Percentiles rank a stretch among this genome's conserved stretches.
These are phyloP conservation scores for Phytophthora citrophthora DNA, from an alignment of 352 stramenopile species.

Conservation along the genomic window DNA sequence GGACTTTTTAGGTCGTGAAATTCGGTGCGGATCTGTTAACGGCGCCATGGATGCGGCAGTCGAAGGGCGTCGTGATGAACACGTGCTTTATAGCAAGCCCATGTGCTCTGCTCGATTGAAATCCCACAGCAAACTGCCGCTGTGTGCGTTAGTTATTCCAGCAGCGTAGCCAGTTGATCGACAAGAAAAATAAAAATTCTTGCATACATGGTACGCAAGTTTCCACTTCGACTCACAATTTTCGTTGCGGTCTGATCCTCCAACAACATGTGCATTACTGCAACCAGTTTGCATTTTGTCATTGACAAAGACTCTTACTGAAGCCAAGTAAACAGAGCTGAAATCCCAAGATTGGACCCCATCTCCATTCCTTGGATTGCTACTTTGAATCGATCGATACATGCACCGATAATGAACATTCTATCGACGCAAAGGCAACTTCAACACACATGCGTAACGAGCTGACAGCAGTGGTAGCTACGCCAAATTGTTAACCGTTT, in stretches of 20 bases:
- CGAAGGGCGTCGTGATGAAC: constrained; percentile 7
- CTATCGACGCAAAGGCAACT: neutral
- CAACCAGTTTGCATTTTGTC: neutral
- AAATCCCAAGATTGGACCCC: neutral
- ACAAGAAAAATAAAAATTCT: constrained; percentile 1
- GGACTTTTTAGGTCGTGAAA: neutral
- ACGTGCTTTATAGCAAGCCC: constrained; percentile 18
- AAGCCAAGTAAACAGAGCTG: neutral
- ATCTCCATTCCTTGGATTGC: neutral
- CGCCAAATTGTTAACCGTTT: too few relatives aligned
- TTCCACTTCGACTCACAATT: neutral
- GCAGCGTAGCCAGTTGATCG: constrained; percentile 7
- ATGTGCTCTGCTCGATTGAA: neutral
- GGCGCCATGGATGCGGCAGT: constrained; percentile 1
- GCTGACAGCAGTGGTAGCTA: constrained; percentile 3
- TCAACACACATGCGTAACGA: neutral
- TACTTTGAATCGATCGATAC: too few relatives aligned
- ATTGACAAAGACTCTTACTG: neutral
- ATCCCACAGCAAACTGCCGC: neutral
- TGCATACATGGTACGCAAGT: neutral
- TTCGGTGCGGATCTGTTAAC: constrained; percentile 24
- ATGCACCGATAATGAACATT: too few relatives aligned
- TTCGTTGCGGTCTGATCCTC: constrained; percentile 4
- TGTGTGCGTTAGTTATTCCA: constrained; percentile 1
- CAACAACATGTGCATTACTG: neutral